Conservation (phyloP, 257 asterid genomes). For the Solanum chaucha region DNA sequence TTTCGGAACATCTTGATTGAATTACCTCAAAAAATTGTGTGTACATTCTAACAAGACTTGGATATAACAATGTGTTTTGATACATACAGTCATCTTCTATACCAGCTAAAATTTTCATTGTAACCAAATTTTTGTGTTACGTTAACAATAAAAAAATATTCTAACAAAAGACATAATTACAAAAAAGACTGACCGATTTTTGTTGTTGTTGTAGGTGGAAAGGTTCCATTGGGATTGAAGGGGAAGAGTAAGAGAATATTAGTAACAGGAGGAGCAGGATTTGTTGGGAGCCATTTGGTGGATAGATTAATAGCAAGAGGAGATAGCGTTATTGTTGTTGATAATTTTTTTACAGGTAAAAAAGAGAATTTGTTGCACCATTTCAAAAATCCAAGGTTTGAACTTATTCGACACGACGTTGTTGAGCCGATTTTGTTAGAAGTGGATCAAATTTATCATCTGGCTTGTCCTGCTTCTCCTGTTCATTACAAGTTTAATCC, state of each 20-base stretch:
- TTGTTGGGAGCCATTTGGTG: slow-evolving; percentile 88
- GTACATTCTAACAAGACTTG: too few species aligned
- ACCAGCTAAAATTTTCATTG: neutral
- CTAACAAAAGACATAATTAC: neutral
- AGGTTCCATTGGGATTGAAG: slow-evolving; percentile 57
- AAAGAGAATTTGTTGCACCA: slow-evolving; percentile 68
- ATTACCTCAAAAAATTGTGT: neutral
- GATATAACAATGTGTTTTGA: too few species aligned
- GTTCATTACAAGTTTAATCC: slow-evolving; percentile 93
- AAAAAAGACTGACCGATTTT: neutral
- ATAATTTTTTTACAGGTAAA: slow-evolving; percentile 72
- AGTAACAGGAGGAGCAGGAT: slow-evolving; percentile 97
- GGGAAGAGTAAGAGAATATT: slow-evolving; percentile 46
- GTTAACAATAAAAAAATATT: neutral
- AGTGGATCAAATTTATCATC: slow-evolving; percentile 82
- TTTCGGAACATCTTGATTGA: neutral
- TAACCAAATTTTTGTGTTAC: neutral
- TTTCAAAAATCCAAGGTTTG: slow-evolving; percentile 49
- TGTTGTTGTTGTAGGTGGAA: slow-evolving; percentile 35
- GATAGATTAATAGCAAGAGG: slow-evolving; percentile 75
- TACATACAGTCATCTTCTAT: neutral
- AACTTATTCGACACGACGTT: slow-evolving; percentile 83
- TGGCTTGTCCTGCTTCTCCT: slow-evolving; percentile 99
- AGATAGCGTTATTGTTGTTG: slow-evolving; percentile 74
- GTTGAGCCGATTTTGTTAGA: slow-evolving; percentile 85